Evolutionary conservation across 2,329 filamentous ascomycete genomes (phyloP).

Genomic region (Xylariaceae sp.): DNA sequence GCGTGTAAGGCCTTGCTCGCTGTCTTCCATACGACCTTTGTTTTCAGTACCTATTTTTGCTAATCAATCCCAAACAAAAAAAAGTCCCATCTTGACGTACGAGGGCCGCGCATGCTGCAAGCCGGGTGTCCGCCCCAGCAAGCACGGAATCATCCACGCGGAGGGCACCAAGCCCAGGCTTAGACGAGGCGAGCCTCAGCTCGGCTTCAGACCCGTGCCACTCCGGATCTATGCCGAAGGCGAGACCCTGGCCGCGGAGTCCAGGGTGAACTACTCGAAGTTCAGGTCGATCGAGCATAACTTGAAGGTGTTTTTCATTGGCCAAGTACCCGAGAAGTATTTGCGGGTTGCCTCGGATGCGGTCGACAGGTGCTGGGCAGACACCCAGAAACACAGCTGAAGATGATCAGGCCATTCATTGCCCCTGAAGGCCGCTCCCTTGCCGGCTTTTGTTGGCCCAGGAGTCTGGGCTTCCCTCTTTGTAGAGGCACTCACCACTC

Average conservation of each 20-base stretch:
- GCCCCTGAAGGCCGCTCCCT: too few relatives aligned
- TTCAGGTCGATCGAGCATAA: conserved; percentile 54
- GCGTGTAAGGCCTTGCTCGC: conserved; percentile 43
- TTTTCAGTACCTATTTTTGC: too few relatives aligned
- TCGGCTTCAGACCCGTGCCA: conserved; percentile 44
- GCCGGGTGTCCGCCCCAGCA: conserved; percentile 44
- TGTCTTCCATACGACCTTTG: neutral
- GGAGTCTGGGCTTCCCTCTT: too few relatives aligned
- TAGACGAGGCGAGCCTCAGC: conserved; percentile 38
- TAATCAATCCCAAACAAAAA: too few relatives aligned
- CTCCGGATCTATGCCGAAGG: conserved; percentile 38
- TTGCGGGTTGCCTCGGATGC: conserved; percentile 39
- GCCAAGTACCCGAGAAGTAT: conserved; percentile 37
- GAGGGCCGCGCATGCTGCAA: conserved; percentile 48
- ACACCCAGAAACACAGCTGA: conserved; percentile 21
- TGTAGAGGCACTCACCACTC: too few relatives aligned
- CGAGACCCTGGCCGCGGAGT: conserved; percentile 44
- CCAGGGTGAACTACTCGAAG: conserved; percentile 55
- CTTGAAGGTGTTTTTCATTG: conserved; percentile 51
- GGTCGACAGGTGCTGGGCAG: conserved; percentile 45
- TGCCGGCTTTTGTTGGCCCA: too few relatives aligned
- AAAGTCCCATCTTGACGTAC: conserved; percentile 52
- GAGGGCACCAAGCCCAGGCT: conserved; percentile 27
- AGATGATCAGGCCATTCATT: too few relatives aligned
- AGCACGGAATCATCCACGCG: conserved; percentile 50